Evolutionary conservation across 805 yeast species (phyloP).

Genomic region (Barnettozyma botsteinii): DNA sequence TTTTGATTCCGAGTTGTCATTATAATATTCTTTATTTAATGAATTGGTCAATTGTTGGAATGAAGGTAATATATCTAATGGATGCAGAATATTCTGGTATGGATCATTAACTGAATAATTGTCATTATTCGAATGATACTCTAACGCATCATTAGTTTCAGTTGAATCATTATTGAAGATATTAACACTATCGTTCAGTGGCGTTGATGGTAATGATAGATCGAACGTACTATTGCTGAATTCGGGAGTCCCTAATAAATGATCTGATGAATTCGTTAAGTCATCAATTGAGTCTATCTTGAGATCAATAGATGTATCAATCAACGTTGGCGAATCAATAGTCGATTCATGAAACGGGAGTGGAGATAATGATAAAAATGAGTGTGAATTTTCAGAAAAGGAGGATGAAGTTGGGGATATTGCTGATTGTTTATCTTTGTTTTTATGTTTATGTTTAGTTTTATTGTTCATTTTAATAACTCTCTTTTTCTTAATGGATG

Average conservation of each 20-base stretch:
- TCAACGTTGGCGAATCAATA: conserved; percentile 3
- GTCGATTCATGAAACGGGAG: conserved; percentile 4
- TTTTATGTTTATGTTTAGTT: background rate
- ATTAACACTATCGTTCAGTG: background rate
- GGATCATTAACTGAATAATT: conserved; percentile 14
- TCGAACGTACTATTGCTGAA: background rate
- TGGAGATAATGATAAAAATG: background rate
- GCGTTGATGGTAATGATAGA: background rate
- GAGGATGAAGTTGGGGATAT: background rate
- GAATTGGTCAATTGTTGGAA: conserved; percentile 7
- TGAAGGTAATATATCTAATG: conserved; percentile 19
- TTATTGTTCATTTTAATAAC: conserved; percentile 17
- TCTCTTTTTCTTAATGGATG: conserved; percentile 15
- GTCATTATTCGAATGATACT: no score
- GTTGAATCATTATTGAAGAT: background rate
- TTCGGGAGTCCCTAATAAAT: background rate
- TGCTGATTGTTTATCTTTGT: background rate
- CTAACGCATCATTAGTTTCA: conserved; percentile 4
- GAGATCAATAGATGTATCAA: conserved; percentile 6
- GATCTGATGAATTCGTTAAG: background rate
- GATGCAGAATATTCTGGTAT: conserved; percentile 20
- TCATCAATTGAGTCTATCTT: conserved; percentile 5
- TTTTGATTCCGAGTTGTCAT: background rate
- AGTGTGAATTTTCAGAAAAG: background rate
- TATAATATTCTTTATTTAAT: background rate